Evolutionary conservation across 1,139 yeast genomes (phyloP).

Genomic region (Yamadazyma dendronema): DNA sequence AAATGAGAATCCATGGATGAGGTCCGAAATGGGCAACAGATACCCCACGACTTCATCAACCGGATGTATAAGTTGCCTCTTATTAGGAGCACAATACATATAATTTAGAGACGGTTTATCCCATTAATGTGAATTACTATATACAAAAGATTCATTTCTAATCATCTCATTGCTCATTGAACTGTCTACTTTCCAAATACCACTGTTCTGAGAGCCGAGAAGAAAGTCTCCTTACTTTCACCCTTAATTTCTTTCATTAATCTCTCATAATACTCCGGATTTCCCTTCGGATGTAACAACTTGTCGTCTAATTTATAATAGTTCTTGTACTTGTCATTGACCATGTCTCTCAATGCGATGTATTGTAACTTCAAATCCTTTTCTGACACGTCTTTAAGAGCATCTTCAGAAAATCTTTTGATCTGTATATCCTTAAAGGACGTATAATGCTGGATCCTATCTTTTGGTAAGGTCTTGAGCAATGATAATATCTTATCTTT

Average conservation of each 20-base stretch:
- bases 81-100: too few relatives aligned
- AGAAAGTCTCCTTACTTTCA: conserved; percentile 65
- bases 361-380: conserved; percentile 60
- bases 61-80: too few relatives aligned
- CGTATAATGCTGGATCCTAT: conserved; percentile 61
- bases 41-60: too few relatives aligned
- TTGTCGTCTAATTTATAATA: conserved; percentile 66
- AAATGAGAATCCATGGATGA: too few relatives aligned
- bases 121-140: too few relatives aligned
- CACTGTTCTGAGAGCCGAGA: conserved; percentile 66
- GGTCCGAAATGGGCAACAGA: too few relatives aligned
- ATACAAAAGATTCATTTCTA: too few relatives aligned
- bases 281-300: conserved; percentile 74
- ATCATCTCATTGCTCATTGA: not conserved
- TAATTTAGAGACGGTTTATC: too few relatives aligned
- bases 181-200: conserved; percentile 55
- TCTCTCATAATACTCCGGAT: conserved; percentile 74
- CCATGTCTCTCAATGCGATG: conserved; percentile 55
- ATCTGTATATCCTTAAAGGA: conserved; percentile 68
- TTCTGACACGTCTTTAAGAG: conserved; percentile 32
- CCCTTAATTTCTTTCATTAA: conserved; percentile 71
- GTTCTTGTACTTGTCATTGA: conserved; percentile 59
- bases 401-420: conserved; percentile 41
- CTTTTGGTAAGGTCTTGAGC: conserved; percentile 56
- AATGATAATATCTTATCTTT: conserved; percentile 37